Evolutionary conservation across 1,284 basidiomycete genomes (phyloP).

Genomic region (Cryptococcus sp.): DNA sequence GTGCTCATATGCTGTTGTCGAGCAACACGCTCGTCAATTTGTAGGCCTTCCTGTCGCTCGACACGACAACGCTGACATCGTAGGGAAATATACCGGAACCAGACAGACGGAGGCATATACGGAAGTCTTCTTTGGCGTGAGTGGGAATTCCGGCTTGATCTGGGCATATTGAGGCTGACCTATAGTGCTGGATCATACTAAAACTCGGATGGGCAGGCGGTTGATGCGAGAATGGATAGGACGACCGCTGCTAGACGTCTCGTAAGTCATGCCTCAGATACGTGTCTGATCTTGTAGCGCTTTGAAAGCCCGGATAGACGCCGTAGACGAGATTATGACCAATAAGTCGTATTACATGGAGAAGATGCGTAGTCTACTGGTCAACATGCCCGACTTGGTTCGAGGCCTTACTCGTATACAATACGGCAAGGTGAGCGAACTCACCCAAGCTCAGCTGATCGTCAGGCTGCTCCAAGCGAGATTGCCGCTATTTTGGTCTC

Average conservation of each 20-base stretch:
- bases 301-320: conserved; percentile 70
- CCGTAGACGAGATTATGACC: conserved; percentile 73
- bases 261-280: conserved; percentile 48
- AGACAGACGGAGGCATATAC: conserved; percentile 66
- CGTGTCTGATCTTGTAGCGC: conserved; percentile 21
- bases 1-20: conserved; percentile 80
- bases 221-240: conserved; percentile 82
- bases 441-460: not conserved
- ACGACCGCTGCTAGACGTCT: conserved; percentile 69
- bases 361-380: conserved; percentile 64
- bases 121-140: conserved; percentile 73
- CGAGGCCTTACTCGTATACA: conserved; percentile 83
- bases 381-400: conserved; percentile 77
- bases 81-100: conserved; percentile 82
- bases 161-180: not conserved
- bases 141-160: no score
- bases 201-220: conserved; percentile 81
- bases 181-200: conserved; percentile 69
- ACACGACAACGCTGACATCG: conserved; percentile 10
- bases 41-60: conserved; percentile 40
- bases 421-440: conserved; percentile 65
- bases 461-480: conserved; percentile 76
- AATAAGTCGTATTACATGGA: conserved; percentile 53
- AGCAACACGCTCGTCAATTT: conserved; percentile 83
- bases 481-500: conserved; percentile 69